Percentiles rank a stretch among this genome's conserved stretches.
Evolutionary conservation across 129 eudicot genomes (phyloP).

Genomic region (Centella asiatica): DNA sequence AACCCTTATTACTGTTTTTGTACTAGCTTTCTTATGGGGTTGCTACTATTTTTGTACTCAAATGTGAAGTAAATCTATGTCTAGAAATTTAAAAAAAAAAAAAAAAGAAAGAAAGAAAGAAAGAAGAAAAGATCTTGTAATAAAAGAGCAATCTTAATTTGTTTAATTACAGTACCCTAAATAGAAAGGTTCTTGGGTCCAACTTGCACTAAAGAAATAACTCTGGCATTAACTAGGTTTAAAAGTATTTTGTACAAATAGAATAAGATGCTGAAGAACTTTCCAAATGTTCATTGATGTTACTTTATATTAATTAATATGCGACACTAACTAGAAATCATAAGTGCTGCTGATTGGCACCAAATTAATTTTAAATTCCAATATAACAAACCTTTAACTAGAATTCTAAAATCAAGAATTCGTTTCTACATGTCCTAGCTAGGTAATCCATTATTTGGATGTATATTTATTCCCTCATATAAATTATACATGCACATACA

Average conservation of each 20-base stretch:
- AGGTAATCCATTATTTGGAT: background rate
- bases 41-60: no score
- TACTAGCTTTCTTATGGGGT: no score
- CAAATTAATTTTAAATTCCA: background rate
- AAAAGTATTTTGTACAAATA: background rate
- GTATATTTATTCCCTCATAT: no score
- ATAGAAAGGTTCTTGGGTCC: background rate
- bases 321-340: background rate
- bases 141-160: background rate
- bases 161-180: background rate
- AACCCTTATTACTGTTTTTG: conserved; percentile 4
- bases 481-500: no score
- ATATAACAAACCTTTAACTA: background rate
- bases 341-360: background rate
- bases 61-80: no score
- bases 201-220: background rate
- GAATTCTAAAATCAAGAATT: background rate
- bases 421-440: background rate
- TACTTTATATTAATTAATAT: no score
- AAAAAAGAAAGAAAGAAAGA: no score
- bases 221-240: background rate
- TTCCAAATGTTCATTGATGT: no score
- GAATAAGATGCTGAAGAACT: no score
- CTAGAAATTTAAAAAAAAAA: no score
- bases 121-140: conserved; percentile 1